Conservation (phyloP, 306 rosid genomes). For the Dryas octopetala region DNA sequence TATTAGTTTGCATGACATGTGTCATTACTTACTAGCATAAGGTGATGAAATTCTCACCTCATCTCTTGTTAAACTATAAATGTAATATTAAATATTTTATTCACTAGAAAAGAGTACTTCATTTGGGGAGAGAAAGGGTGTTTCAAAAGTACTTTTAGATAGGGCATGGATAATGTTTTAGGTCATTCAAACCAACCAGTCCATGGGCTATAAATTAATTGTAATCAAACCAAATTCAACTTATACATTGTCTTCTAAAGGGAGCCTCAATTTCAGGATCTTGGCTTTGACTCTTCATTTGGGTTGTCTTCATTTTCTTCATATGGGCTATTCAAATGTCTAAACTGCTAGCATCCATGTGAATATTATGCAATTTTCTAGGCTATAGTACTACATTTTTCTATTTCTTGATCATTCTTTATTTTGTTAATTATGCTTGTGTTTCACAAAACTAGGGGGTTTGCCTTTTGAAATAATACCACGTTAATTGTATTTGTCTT, state of each 20-base stretch:
- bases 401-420: constrained; percentile 3
- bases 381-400: constrained; percentile 17
- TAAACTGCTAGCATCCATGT: constrained; percentile 22
- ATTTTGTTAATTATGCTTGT: constrained; percentile 18
- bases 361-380: constrained; percentile 33
- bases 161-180: constrained; percentile 12
- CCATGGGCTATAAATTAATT: constrained; percentile 8
- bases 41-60: too few species aligned
- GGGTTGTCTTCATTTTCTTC: constrained; percentile 23
- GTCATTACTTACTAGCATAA: too few species aligned
- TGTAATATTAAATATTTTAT: too few species aligned
- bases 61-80: too few species aligned
- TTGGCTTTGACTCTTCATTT: constrained; percentile 38
- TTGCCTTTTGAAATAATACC: constrained; percentile 31
- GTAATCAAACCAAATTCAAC: constrained; percentile 20
- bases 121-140: too few species aligned
- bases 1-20: too few species aligned
- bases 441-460: constrained; percentile 37
- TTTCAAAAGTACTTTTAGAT: not conserved
- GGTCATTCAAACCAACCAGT: constrained; percentile 35
- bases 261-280: constrained; percentile 54
- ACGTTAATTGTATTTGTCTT: constrained; percentile 25
- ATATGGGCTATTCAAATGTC: constrained; percentile 3
- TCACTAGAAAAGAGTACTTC: too few species aligned
- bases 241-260: constrained; percentile 21